phyloP scores from a whole-genome alignment of 257 asterid species.

The Dorcoceras hygrometricum region DNA sequence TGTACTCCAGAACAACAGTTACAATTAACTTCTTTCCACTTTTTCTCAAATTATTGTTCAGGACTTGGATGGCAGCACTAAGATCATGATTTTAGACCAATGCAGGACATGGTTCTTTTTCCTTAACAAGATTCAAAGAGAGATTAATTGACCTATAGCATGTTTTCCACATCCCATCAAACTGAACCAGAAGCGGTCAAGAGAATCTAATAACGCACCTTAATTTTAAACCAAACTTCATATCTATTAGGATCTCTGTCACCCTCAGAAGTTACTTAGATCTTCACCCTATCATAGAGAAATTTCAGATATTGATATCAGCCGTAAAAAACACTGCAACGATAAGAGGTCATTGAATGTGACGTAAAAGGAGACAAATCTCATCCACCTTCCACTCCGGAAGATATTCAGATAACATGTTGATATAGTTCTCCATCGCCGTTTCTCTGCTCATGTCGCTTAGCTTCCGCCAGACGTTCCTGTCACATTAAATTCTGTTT shows the following conservation, averaged over 20 bases:
- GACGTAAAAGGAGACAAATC: not conserved
- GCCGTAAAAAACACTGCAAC: not conserved
- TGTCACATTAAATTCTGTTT: conserved; percentile 25
- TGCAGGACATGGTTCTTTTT: not conserved
- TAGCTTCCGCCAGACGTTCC: conserved; percentile 67
- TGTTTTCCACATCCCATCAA: not conserved
- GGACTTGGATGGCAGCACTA: not conserved
- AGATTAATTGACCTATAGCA: not conserved
- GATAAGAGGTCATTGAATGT: too few species aligned
- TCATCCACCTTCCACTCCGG: conserved; percentile 47
- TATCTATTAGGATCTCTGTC: not conserved
- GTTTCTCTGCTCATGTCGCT: conserved; percentile 50
- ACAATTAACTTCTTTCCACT: not conserved
- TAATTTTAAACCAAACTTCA: conserved; percentile 19
- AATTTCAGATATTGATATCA: not conserved
- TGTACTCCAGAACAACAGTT: not conserved
- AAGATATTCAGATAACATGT: conserved; percentile 38
- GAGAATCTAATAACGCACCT: not conserved
- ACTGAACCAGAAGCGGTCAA: not conserved
- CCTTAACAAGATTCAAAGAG: not conserved
- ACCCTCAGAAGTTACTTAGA: conserved; percentile 10
- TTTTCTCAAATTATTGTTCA: not conserved
- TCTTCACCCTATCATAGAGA: conserved; percentile 17
- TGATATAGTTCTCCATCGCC: conserved; percentile 64
- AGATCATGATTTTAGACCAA: not conserved